Evolutionary conservation across 352 stramenopile species (phyloP).

Genomic region (Labyrinthula sp.): DNA sequence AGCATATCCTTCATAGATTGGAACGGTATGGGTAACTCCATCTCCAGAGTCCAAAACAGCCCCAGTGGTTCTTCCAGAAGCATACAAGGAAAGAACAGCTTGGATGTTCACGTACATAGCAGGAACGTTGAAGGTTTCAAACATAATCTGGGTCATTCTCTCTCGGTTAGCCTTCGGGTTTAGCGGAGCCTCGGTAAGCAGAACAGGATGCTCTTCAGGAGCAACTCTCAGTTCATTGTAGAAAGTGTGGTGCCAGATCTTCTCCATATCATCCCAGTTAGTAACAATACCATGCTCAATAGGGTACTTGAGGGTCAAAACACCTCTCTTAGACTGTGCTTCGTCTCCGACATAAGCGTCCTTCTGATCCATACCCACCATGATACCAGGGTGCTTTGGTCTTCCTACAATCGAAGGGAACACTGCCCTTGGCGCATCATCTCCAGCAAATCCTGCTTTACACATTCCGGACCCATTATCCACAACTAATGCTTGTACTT

Average conservation of each 20-base stretch:
- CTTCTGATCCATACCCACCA: constrained; percentile 64
- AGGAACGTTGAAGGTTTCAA: constrained; percentile 95
- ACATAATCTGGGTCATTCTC: constrained; percentile 92
- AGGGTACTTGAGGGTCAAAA: constrained; percentile 54
- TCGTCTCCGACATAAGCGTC: constrained; percentile 79
- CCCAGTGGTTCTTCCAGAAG: constrained; percentile 60
- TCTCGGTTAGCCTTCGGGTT: constrained; percentile 68
- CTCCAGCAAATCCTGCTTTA: constrained; percentile 55
- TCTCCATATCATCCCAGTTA: constrained; percentile 88
- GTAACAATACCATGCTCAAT: constrained; percentile 67
- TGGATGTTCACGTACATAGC: constrained; percentile 88
- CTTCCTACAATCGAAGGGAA: constrained; percentile 46
- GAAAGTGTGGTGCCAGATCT: constrained; percentile 99
- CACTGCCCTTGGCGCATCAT: constrained; percentile 55
- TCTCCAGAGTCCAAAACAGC: constrained; percentile 66
- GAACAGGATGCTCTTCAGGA: constrained; percentile 84
- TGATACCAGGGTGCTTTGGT: constrained; percentile 49
- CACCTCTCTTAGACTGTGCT: constrained; percentile 59
- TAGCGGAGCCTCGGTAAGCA: constrained; percentile 62
- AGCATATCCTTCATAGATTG: constrained; percentile 82
- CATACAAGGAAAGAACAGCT: constrained; percentile 62
- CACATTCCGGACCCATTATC: constrained; percentile 26
- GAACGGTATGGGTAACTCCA: constrained; percentile 66
- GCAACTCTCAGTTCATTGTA: constrained; percentile 85
- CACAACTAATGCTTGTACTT: constrained; percentile 22